A percentile compares a stretch with the other conserved stretches of the same genome.
Conservation (phyloP, 352 stramenopile genomes). For the Phytophthora gonapodyides region DNA sequence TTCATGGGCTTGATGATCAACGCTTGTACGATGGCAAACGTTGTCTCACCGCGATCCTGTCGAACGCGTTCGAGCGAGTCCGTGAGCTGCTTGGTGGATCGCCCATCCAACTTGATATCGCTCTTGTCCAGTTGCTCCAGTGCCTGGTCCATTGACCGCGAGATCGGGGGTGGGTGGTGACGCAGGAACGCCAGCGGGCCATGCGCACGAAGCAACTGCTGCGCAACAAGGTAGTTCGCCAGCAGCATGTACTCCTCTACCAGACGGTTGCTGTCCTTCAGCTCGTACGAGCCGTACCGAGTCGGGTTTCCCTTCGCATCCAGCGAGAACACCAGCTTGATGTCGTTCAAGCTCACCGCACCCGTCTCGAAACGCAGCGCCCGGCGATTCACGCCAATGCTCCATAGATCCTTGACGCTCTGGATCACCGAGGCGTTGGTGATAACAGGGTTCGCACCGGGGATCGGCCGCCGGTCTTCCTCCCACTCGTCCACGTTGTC, state of each 20-base stretch:
- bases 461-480: constrained; percentile 48
- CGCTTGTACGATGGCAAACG: constrained; percentile 91
- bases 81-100: constrained; percentile 81
- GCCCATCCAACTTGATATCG: constrained; percentile 82
- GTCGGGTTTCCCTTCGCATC: constrained; percentile 92
- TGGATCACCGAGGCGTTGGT: constrained; percentile 63
- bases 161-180: constrained; percentile 83
- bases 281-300: constrained; percentile 88
- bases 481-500: constrained; percentile 81
- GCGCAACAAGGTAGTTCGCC: constrained; percentile 98
- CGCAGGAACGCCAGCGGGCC: constrained; percentile 90
- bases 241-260: constrained; percentile 99
- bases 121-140: constrained; percentile 49
- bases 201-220: constrained; percentile 92
- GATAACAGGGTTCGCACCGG: constrained; percentile 48
- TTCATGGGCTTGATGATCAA: constrained; percentile 96
- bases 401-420: constrained; percentile 71
- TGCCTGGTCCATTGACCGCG: constrained; percentile 47
- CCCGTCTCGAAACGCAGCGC: constrained; percentile 91
- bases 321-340: constrained; percentile 95
- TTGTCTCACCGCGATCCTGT: constrained; percentile 69
- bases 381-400: constrained; percentile 69
- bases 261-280: constrained; percentile 95
- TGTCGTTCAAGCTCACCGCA: constrained; percentile 90
- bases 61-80: constrained; percentile 85